Percentiles rank a stretch among this genome's conserved stretches.
Evolutionary conservation across 495 filamentous ascomycete genomes (phyloP).

Genomic region (Cercophora samala): DNA sequence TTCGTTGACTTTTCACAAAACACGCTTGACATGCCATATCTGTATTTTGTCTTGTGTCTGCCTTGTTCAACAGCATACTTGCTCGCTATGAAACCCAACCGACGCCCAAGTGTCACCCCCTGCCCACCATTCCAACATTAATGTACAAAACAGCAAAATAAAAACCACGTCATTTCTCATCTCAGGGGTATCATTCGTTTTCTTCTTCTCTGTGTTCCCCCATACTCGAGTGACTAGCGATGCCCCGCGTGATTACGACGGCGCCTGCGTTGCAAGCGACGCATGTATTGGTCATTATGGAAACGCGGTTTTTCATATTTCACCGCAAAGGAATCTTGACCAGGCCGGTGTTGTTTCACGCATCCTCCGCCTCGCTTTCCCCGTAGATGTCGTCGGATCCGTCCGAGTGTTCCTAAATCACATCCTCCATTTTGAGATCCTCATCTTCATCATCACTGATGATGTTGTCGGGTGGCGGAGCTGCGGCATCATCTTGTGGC

Average conservation of each 20-base stretch:
- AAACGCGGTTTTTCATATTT: too few species aligned
- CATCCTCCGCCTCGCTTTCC: neutral
- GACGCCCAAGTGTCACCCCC: neutral
- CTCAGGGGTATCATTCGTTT: neutral
- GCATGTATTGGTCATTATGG: too few species aligned
- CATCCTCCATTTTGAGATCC: conserved; percentile 73
- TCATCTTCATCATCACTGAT: conserved; percentile 64
- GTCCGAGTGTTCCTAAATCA: conserved; percentile 44
- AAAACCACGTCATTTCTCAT: neutral
- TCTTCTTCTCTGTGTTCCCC: neutral
- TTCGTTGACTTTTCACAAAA: neutral
- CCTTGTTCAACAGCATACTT: neutral
- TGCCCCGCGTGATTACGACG: too few species aligned
- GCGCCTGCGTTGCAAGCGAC: too few species aligned
- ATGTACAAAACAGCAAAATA: neutral
- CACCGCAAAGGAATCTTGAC: too few species aligned
- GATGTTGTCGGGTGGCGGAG: conserved; percentile 39
- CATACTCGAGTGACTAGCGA: too few species aligned
- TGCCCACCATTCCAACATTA: neutral
- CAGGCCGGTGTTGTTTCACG: neutral
- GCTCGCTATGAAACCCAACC: neutral
- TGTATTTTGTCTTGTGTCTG: neutral
- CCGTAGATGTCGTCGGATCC: neutral
- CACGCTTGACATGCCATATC: neutral
- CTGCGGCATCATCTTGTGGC: conserved; percentile 43